Evolutionary conservation across 371 early-diverging fungal genomes (phyloP), one percentile per base, ranked within the genome.

Genomic region (Gilbertella persicaria): DNA sequence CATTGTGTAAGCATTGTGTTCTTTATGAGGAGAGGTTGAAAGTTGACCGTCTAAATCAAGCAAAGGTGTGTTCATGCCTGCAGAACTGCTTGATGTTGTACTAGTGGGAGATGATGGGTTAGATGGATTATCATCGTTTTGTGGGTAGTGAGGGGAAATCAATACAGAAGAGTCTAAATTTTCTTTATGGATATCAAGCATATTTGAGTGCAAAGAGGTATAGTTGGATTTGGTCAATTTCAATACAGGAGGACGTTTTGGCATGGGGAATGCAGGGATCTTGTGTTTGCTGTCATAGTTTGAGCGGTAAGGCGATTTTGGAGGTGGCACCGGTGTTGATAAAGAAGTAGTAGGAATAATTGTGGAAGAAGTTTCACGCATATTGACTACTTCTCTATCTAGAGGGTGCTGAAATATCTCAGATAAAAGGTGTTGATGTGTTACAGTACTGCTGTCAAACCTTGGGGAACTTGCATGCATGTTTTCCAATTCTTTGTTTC

Each of bases 301-400:
- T 20, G 60, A 52, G 8, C 77, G 63, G 33, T 61, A 76, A 1
- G 77, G 77, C 12, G 77, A 76, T 35, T 66, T 60, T 21, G 73
- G 73, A 17, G 78, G 78, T 45, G 68, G 68, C 4, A 68, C 66
- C 13, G 73, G 73, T 35, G 30, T 20, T 6, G 26, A 20, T 30
- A 16, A 13, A 7, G 43, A 35, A 17, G 8, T 62, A n/a, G 21
- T 19, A 24, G 23, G 35, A 16, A 28, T 17, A 24, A 36, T 12
- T 14, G 41, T 25, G 20, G 33, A 5, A 4, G 29, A 5, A 25
- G 19, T 16, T 30, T 21, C 46, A 10, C 6, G 21, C 10, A 36
- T 25, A 45, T 20, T 24, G 41, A 35, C 19, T 42, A 24, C 13
- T 33, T 33, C 12, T 33, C 13, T 8, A 9, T 33, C 33, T 12